Conservation (phyloP, 2,329 filamentous ascomycete species). For the Xenosphaeropsis pyriputrescens region DNA sequence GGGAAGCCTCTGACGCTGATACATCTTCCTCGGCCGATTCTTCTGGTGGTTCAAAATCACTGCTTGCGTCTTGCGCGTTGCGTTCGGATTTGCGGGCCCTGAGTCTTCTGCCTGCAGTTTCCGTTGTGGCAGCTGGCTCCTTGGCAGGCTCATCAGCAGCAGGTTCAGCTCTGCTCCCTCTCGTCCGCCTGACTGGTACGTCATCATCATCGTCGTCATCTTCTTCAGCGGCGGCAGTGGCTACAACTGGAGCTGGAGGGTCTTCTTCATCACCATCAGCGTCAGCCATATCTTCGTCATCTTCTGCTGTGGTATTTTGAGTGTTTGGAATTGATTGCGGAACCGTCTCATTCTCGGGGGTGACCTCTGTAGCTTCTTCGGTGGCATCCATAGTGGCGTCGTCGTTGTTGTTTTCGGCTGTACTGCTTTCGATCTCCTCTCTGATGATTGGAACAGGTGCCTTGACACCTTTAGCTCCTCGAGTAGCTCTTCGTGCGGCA, state of each 20-base stretch:
- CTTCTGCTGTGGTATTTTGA: neutral
- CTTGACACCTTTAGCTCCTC: slow-evolving; percentile 17
- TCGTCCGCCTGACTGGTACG: slow-evolving; percentile 23
- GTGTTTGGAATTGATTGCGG: too few relatives aligned
- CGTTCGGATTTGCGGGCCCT: slow-evolving; percentile 10
- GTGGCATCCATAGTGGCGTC: slow-evolving; percentile 8
- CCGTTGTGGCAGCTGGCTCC: slow-evolving; percentile 10
- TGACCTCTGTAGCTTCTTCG: slow-evolving; percentile 7
- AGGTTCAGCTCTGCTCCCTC: slow-evolving; percentile 20
- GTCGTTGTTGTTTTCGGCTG: slow-evolving; percentile 11
- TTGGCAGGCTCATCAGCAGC: slow-evolving; percentile 7
- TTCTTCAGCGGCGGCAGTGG: slow-evolving; percentile 16
- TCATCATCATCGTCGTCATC: slow-evolving; percentile 10
- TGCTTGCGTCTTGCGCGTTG: slow-evolving; percentile 11
- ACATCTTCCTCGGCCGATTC: slow-evolving; percentile 36
- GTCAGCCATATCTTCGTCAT: slow-evolving; percentile 1
- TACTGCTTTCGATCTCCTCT: slow-evolving; percentile 18
- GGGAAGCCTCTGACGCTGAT: slow-evolving; percentile 22
- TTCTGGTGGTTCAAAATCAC: slow-evolving; percentile 18
- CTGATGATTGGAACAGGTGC: slow-evolving; percentile 16
- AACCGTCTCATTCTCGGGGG: too few relatives aligned
- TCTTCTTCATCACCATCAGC: slow-evolving; percentile 8
- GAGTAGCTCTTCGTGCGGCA: slow-evolving; percentile 16
- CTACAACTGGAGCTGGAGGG: slow-evolving; percentile 1
- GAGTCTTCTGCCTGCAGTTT: slow-evolving; percentile 14